These are phyloP conservation scores for Decorospora gaudefroyi DNA, from an alignment of 2,329 filamentous ascomycete species.

Conservation along the genomic window DNA sequence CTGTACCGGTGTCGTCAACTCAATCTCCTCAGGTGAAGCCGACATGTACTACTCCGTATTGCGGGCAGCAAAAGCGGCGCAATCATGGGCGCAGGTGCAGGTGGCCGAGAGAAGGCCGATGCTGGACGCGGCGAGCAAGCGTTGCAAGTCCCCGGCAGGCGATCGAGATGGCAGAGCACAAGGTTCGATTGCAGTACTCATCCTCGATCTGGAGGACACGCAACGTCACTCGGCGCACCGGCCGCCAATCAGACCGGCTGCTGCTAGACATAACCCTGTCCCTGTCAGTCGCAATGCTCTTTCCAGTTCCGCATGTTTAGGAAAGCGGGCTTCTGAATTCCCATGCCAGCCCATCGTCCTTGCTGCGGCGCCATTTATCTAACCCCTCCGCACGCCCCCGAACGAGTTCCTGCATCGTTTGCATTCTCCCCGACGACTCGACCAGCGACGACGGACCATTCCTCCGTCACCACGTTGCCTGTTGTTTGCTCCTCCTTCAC, in stretches of 20 bases:
- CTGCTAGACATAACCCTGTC: neutral
- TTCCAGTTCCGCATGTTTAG: slow-evolving; percentile 13
- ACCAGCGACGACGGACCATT: neutral
- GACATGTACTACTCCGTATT: too few relatives aligned
- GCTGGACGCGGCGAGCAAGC: neutral
- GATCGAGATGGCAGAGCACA: neutral
- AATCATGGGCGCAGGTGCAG: neutral
- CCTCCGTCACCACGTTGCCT: neutral
- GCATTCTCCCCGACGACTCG: neutral
- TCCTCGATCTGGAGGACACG: slow-evolving; percentile 8
- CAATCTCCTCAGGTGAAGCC: too few relatives aligned
- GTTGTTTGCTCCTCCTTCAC: neutral
- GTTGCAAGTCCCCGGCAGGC: neutral
- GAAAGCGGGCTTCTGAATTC: slow-evolving; percentile 11
- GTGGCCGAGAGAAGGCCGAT: neutral
- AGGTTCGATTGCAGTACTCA: slow-evolving; percentile 4
- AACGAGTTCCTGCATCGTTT: neutral
- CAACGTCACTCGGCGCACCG: slow-evolving; percentile 9
- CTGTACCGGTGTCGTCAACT: too few relatives aligned
- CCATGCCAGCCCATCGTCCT: slow-evolving; percentile 8
- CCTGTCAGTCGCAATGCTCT: slow-evolving; percentile 13
- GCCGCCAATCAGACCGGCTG: slow-evolving; percentile 7
- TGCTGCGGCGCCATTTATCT: slow-evolving; percentile 4
- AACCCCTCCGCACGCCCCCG: slow-evolving; percentile 4
- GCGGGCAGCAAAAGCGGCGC: too few relatives aligned